Evolutionary conservation across 768 basidiomycete species (phyloP), one percentile per base, ranked within the genome.

Genomic region (Nidularia pulvinata): DNA sequence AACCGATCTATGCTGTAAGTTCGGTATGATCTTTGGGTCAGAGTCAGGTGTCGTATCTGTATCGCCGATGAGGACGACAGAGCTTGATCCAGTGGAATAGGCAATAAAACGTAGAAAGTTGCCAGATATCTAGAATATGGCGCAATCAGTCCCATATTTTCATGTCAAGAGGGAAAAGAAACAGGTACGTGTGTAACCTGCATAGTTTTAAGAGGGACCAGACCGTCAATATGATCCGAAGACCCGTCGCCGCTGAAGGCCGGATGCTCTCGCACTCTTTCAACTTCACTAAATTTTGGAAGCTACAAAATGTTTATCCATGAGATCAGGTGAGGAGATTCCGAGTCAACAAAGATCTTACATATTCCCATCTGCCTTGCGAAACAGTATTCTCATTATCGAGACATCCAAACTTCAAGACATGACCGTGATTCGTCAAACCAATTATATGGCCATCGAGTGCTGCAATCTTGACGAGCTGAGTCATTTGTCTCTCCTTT

Each of bases 51-150:
- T 59, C 6, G 80, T 82, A n/a, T 73, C 65, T 11, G 69, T 72
- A 45, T 81, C 71, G 37, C 91, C 93, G 67, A 87, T 83, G 55
- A 94, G 80, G 22, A 93, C 88, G 52, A 88, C 69, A n/a, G 90
- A 91, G 48, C 76, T 76, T 3, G 77, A 63, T 32, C 84, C 89
- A 1, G 85, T 85, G 0, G 93, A 89, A 64, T 93, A 91, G 3
- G 84, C 93, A 49, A 89, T 84, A 65, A 97, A 95, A 33, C 88
- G 86, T 51, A 74, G 59, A 69, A 89, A 96, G 59, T 92, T 88
- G 3, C 91, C 95, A 13, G 95, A 87, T 50, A 98, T 82, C 86
- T 95, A 19, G 19, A 19, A 19, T 19, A 19, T 19, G 19, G 19
- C 19, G 19, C 19, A 19, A 19, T 19, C 19, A 19, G 19, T 19